A percentile compares a stretch with the other conserved stretches of the same genome.
These are phyloP conservation scores for Naganishia randhawae DNA, from an alignment of 768 basidiomycete species.

Conservation along the genomic window DNA sequence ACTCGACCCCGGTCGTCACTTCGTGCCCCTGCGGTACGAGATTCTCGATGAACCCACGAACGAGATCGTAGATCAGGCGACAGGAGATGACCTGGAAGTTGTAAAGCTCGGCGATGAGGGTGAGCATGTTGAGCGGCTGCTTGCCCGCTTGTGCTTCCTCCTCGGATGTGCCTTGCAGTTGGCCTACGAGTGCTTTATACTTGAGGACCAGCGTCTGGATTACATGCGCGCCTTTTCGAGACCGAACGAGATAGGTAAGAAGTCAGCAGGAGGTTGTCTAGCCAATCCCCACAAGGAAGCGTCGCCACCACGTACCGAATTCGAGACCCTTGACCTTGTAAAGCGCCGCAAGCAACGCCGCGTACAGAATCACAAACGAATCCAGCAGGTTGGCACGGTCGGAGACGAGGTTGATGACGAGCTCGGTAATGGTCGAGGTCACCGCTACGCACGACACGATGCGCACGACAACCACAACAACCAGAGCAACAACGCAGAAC, in stretches of 20 bases:
- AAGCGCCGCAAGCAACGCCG: conserved; percentile 74
- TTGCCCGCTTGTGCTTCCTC: conserved; percentile 60
- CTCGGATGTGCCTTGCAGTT: conserved; percentile 14
- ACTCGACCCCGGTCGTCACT: conserved; percentile 55
- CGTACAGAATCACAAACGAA: conserved; percentile 82
- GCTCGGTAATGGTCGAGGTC: conserved; percentile 67
- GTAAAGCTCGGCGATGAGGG: conserved; percentile 85
- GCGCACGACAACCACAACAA: too few species aligned
- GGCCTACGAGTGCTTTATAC: conserved; percentile 52
- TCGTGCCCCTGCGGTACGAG: conserved; percentile 54
- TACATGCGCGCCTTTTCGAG: conserved; percentile 67
- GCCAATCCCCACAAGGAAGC: background rate
- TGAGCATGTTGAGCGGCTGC: conserved; percentile 80
- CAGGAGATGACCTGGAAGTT: conserved; percentile 92
- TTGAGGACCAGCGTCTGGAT: conserved; percentile 66
- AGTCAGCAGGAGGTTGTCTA: conserved; percentile 22
- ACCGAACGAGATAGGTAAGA: too few species aligned
- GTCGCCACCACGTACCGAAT: conserved; percentile 62
- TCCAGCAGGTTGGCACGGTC: conserved; percentile 76
- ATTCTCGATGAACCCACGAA: conserved; percentile 66
- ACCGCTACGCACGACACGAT: conserved; percentile 59
- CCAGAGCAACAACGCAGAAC: too few species aligned
- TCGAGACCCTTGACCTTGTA: conserved; percentile 79
- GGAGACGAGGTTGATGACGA: conserved; percentile 75
- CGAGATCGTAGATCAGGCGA: conserved; percentile 81